These are phyloP conservation scores for Avicennia marina DNA, from an alignment of 257 asterid genomes.

Conservation along the genomic window DNA sequence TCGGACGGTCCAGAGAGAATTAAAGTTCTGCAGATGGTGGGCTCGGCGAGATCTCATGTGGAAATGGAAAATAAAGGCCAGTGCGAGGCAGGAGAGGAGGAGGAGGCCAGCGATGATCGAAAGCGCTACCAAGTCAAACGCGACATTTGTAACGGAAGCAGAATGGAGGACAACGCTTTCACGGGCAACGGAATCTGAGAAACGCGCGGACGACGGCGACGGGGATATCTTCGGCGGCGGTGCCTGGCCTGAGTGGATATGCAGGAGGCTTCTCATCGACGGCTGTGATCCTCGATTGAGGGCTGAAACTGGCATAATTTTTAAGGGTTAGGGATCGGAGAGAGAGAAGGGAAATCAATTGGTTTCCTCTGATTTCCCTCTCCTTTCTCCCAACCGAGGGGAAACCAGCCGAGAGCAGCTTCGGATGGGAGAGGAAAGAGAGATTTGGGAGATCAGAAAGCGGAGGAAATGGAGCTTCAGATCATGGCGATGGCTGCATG, in stretches of 20 bases:
- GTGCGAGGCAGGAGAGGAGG: constrained; percentile 41
- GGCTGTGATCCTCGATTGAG: constrained; percentile 10
- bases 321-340: constrained; percentile 5
- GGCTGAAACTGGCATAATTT: constrained; percentile 39
- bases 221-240: constrained; percentile 1
- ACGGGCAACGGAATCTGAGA: constrained; percentile 4
- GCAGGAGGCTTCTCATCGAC: constrained; percentile 42
- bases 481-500: too few relatives aligned
- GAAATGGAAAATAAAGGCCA: constrained; percentile 42
- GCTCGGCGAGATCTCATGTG: constrained; percentile 37
- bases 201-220: not conserved
- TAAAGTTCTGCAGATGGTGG: constrained; percentile 50
- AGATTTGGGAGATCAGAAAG: too few relatives aligned
- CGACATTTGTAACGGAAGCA: constrained; percentile 24
- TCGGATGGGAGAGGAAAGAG: too few relatives aligned
- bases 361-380: not conserved
- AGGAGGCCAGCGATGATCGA: constrained; percentile 30
- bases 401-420: too few relatives aligned
- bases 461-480: too few relatives aligned
- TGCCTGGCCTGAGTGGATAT: constrained; percentile 21
- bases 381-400: constrained; percentile 16
- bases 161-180: constrained; percentile 12
- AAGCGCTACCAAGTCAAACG: constrained; percentile 40
- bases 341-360: not conserved
- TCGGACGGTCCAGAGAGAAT: constrained; percentile 60